Evolutionary conservation across 306 rosid genomes (phyloP), one percentile per base, ranked within the genome.

Genomic region (Quercus rubra): DNA sequence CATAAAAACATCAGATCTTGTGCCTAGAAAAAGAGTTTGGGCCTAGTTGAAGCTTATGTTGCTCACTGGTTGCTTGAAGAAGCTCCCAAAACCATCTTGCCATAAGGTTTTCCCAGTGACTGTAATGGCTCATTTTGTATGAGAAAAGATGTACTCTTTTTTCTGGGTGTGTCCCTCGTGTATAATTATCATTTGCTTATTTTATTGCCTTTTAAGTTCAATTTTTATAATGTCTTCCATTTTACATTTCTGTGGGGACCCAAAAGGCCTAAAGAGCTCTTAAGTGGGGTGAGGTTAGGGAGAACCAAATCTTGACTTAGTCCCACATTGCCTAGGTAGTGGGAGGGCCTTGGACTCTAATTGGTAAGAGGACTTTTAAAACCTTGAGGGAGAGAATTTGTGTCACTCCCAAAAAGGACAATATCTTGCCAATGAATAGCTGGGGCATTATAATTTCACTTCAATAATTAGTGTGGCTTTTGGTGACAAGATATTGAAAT

Each of bases 1-100:
- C 43, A 91, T 94, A 52, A 86, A 78, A 89, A 90, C 97, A 49
- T 88, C 97, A 20, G 99, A 94, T 84, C 97, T 94, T 69, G 92
- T 55, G 73, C 91, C 99, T 11, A 88, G 78, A 87, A 92, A 88
- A 83, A 94, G 99, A 88, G 77, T 76, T 79, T 94, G 99, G 99
- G 99, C 99, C 2, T 94, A 88, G 79, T 64, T 58, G 28, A 83
- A 71, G 61, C 69, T 55, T 31, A 27, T 21, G 75, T 62, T 69
- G 12, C 57, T n/a, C 74, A 15, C 38, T 31, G 11, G 35, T n/a
- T 74, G 35, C 38, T 31, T 11, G 25, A 43, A 27, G 30, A 63
- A 33, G 52, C 73, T 10, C 20, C 62, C 25, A 64, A 49, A 68
- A 10, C 27, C 9, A 19, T 33, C 31, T 67, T 35, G 72, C 25